phyloP scores from a whole-genome alignment of 2,329 filamentous ascomycete species.

The Calonectria henricotiae region DNA sequence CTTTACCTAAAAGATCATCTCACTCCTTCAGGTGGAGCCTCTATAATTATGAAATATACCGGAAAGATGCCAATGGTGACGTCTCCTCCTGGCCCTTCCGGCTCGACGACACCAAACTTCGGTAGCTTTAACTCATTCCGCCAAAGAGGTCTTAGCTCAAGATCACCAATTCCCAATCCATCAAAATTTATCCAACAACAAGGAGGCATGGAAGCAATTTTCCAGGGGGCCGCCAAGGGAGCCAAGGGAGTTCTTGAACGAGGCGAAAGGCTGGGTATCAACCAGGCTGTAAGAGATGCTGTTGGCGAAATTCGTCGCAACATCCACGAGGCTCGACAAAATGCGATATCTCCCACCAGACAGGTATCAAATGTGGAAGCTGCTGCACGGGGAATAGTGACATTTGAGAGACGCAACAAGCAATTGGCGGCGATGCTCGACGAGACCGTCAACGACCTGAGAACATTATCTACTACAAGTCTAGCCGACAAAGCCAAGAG shows the following conservation, averaged over 20 bases:
- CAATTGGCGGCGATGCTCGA: slow-evolving; percentile 79
- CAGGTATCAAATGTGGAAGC: slow-evolving; percentile 59
- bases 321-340: slow-evolving; percentile 73
- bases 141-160: slow-evolving; percentile 60
- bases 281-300: slow-evolving; percentile 85
- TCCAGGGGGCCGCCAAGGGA: slow-evolving; percentile 84
- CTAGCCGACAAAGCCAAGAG: slow-evolving; percentile 67
- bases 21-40: slow-evolving; percentile 73
- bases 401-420: slow-evolving; percentile 77
- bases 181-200: slow-evolving; percentile 71
- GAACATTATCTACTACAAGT: slow-evolving; percentile 70
- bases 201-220: slow-evolving; percentile 77
- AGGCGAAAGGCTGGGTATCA: slow-evolving; percentile 84
- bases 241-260: slow-evolving; percentile 82
- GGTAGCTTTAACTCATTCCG: slow-evolving; percentile 58
- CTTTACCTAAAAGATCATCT: slow-evolving; percentile 80
- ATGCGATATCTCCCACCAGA: slow-evolving; percentile 57
- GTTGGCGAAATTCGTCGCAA: slow-evolving; percentile 86
- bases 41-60: slow-evolving; percentile 82
- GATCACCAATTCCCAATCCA: slow-evolving; percentile 66
- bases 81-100: slow-evolving; percentile 48
- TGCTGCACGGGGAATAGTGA: slow-evolving; percentile 60
- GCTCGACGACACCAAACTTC: slow-evolving; percentile 58
- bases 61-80: slow-evolving; percentile 65
- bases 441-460: slow-evolving; percentile 76